Conservation (phyloP, 257 asterid genomes). For the Solanum neorickii region DNA sequence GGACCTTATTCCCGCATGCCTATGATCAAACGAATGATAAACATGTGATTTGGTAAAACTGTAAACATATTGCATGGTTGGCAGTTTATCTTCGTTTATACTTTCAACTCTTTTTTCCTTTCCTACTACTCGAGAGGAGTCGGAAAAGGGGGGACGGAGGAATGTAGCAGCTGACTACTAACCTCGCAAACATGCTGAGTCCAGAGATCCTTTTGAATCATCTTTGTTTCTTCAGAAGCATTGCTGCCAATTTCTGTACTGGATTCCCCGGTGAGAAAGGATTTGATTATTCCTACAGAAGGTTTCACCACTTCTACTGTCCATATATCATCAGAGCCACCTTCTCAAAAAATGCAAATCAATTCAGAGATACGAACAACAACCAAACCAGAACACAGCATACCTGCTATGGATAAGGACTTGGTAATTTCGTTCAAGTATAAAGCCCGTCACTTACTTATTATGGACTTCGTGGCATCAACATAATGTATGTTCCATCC, state of each 20-base stretch:
- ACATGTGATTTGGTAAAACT: neutral
- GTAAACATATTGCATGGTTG: neutral
- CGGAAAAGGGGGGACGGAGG: neutral
- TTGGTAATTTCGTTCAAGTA: neutral
- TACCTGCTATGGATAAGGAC: neutral
- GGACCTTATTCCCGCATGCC: conserved; percentile 84
- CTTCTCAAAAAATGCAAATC: conserved; percentile 11
- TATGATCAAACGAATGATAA: neutral
- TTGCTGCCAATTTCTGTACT: conserved; percentile 7
- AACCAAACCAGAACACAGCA: neutral
- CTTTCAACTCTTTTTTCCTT: neutral
- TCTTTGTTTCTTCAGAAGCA: conserved; percentile 11
- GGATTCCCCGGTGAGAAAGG: conserved; percentile 32
- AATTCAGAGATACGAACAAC: neutral
- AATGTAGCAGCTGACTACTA: neutral
- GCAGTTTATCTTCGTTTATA: neutral
- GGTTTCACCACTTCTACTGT: conserved; percentile 51
- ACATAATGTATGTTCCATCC: conserved; percentile 71
- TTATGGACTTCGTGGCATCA: conserved; percentile 57
- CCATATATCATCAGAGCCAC: conserved; percentile 46
- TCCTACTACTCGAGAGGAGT: neutral
- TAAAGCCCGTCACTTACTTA: conserved; percentile 20
- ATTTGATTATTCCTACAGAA: conserved; percentile 33
- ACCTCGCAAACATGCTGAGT: conserved; percentile 66
- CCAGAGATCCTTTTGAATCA: conserved; percentile 59